Evolutionary conservation across 2,329 filamentous ascomycete genomes (phyloP), one percentile per base, ranked within the genome.

Genomic region (Aspergillus niger): DNA sequence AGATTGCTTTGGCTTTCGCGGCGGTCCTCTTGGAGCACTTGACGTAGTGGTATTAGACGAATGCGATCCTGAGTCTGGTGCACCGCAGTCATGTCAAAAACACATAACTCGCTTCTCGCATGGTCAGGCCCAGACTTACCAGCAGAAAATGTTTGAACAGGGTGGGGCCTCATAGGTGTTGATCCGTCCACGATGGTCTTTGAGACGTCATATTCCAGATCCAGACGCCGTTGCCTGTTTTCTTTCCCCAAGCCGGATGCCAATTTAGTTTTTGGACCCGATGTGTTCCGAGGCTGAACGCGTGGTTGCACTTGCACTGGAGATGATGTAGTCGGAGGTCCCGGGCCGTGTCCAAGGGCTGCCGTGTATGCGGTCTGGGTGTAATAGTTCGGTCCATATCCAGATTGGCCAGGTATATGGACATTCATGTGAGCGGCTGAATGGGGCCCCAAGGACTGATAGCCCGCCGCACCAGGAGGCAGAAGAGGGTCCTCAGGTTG

Each of bases 1-100:
- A 81, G 83, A 87, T 71, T 88, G 85, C 69, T 84, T 86, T 6
- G 87, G 87, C 69, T 89, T 89, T 66, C 87, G 80, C 38, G 86
- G 86, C 4, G 86, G 86, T n/a, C 87, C 87, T 66, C 86, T 81
- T 36, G 85, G 85, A 3, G 79, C 72, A 15, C 63, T 61, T 49
- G 65, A 61, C 17, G 62, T 61, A 11, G 48, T 36, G 39, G 64
- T 20, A 15, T 62, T 59, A 8, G 50, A 56, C 28, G 57, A 36
- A 24, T 30, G 55, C 49, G 62, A 57, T 8, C 39, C 41, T 8
- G 61, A 26, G 49, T 65, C 71, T 72, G 50, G 30, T 10, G 54
- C 15, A 28, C 57, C 22, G 58, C 48, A 22, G 43, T 22, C 28
- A 49, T 43, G 15, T 49, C 24, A 13, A 53, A 22, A 26, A 53